Percentiles rank a stretch among this genome's conserved stretches.
Conservation (phyloP, 441 rosid genomes). For the Geranium incanum region DNA sequence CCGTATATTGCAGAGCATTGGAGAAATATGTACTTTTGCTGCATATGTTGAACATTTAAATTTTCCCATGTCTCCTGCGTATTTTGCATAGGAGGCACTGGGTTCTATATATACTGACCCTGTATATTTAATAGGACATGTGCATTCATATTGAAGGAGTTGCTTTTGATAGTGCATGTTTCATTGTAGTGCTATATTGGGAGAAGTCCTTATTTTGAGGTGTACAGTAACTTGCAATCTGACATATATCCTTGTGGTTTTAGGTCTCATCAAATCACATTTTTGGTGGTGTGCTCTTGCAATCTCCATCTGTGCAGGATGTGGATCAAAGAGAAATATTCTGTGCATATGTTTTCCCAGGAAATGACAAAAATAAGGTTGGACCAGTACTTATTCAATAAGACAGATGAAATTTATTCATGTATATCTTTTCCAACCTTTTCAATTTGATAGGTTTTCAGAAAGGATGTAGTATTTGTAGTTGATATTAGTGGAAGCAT, state of each 20-base stretch:
- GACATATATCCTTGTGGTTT: constrained; percentile 11
- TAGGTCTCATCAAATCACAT: constrained; percentile 59
- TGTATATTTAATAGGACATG: neutral
- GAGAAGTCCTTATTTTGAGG: constrained; percentile 5
- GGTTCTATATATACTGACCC: neutral
- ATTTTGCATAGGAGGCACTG: neutral
- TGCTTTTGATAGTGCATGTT: neutral
- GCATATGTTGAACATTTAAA: neutral
- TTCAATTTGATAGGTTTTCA: constrained; percentile 51
- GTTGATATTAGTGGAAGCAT: constrained; percentile 95
- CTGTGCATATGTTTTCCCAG: constrained; percentile 66
- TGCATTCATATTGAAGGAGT: constrained; percentile 10
- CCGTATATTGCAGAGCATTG: neutral
- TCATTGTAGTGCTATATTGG: constrained; percentile 16
- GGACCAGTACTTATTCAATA: constrained; percentile 16
- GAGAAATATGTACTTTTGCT: no score
- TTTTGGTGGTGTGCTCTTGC: constrained; percentile 73
- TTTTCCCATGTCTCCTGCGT: neutral
- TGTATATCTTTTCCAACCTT: constrained; percentile 26
- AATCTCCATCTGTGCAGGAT: constrained; percentile 65
- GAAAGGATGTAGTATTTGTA: constrained; percentile 69
- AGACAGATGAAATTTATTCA: constrained; percentile 6
- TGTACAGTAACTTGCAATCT: neutral
- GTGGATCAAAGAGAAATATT: constrained; percentile 81
- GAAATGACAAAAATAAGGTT: constrained; percentile 56